Conservation (phyloP, 2,329 filamentous ascomycete genomes). For the Podosphaera fusca region DNA sequence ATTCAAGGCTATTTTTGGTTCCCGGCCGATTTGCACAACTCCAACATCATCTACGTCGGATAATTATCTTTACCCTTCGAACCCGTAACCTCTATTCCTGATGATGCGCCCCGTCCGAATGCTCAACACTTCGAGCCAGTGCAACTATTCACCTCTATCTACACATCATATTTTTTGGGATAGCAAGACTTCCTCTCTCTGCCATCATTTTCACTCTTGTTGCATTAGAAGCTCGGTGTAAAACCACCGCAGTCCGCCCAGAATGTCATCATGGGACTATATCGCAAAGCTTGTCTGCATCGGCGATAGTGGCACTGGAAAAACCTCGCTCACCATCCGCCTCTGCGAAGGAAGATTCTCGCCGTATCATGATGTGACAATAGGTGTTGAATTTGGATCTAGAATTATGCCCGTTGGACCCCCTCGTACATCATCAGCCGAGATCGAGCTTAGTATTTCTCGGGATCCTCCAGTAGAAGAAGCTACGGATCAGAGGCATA, state of each 20-base stretch:
- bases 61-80: background rate
- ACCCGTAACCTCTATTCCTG: conserved; percentile 1
- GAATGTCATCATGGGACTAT: conserved; percentile 63
- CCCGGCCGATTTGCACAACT: no score
- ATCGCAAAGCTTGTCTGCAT: conserved; percentile 98
- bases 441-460: conserved; percentile 21
- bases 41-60: background rate
- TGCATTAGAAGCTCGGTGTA: no score
- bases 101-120: background rate
- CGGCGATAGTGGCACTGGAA: conserved; percentile 88
- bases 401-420: conserved; percentile 79
- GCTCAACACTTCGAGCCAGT: no score
- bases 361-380: conserved; percentile 86
- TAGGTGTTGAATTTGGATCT: conserved; percentile 92
- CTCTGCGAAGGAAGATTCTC: conserved; percentile 94
- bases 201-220: no score
- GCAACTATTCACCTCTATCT: no score
- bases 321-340: conserved; percentile 80
- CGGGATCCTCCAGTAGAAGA: conserved; percentile 10
- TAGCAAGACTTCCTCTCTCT: no score
- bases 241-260: conserved; percentile 20
- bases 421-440: conserved; percentile 31
- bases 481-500: conserved; percentile 37
- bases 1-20: no score
- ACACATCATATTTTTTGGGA: no score